Conservation (phyloP, 306 rosid genomes). For the Astragalus membranaceus region DNA sequence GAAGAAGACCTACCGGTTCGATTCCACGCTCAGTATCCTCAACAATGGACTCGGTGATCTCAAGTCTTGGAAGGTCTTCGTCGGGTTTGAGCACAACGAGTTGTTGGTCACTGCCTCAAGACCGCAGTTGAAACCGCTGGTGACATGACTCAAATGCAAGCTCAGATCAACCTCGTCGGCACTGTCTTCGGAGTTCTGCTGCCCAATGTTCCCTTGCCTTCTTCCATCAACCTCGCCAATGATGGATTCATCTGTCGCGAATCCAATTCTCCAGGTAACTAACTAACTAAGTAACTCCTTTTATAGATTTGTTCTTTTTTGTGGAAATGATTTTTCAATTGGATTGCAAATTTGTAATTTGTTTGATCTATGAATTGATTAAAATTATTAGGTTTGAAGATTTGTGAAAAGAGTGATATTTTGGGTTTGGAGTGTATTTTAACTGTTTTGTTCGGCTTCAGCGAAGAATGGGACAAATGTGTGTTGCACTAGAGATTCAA, state of each 20-base stretch:
- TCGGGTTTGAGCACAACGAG: conserved; percentile 71
- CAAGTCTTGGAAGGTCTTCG: conserved; percentile 78
- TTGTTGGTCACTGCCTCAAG: conserved; percentile 73
- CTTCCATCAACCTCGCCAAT: conserved; percentile 56
- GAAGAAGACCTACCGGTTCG: conserved; percentile 77
- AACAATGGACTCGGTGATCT: conserved; percentile 78
- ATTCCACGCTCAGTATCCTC: conserved; percentile 60
- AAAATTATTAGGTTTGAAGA: too few species aligned
- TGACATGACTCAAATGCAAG: conserved; percentile 75
- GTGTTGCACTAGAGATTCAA: too few species aligned
- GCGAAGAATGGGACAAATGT: too few species aligned
- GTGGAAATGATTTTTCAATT: background rate
- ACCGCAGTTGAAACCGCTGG: conserved; percentile 93
- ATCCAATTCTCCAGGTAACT: conserved; percentile 59
- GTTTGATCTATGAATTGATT: too few species aligned
- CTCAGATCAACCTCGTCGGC: conserved; percentile 60
- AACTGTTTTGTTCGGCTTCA: too few species aligned
- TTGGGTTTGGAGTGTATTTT: too few species aligned
- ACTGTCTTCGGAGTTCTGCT: conserved; percentile 72
- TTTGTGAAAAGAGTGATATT: too few species aligned
- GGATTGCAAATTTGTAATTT: background rate
- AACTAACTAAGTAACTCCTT: background rate
- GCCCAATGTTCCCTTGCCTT: conserved; percentile 64
- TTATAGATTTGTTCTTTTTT: background rate
- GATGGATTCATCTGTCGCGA: conserved; percentile 61